Conservation (phyloP, 1,139 yeast species). For the Nakaseomyces sp. region DNA sequence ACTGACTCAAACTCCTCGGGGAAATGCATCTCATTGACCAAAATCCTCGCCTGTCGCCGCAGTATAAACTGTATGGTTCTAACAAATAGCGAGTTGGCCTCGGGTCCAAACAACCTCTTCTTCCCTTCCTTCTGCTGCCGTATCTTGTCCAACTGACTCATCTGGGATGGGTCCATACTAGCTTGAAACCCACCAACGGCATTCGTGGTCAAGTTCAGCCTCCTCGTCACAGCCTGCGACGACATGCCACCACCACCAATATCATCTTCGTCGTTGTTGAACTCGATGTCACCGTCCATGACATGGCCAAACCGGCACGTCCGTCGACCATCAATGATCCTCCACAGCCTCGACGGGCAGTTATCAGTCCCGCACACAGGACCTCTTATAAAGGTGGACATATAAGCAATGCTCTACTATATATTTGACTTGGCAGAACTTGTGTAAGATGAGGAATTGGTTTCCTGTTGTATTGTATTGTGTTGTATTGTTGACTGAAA, state of each 20-base stretch:
- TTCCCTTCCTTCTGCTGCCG: slow-evolving; percentile 17
- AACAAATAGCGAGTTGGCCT: slow-evolving; percentile 41
- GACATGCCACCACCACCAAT: slow-evolving; percentile 32
- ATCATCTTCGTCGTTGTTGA: slow-evolving; percentile 66
- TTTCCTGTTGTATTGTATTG: no score
- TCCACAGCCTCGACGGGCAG: slow-evolving; percentile 72
- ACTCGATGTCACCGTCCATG: slow-evolving; percentile 68
- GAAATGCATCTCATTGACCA: slow-evolving; percentile 31
- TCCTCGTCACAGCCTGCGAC: slow-evolving; percentile 38
- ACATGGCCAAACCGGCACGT: slow-evolving; percentile 91
- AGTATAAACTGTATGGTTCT: slow-evolving; percentile 50
- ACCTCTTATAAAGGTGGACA: slow-evolving; percentile 44
- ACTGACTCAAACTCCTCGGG: slow-evolving; percentile 35
- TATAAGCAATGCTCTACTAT: no score
- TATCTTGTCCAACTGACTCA: slow-evolving; percentile 16
- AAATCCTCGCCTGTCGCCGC: slow-evolving; percentile 39
- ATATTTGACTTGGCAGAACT: neutral
- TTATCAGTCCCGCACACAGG: slow-evolving; percentile 83
- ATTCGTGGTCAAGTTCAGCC: slow-evolving; percentile 42
- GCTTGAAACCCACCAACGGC: slow-evolving; percentile 28
- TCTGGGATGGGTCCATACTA: slow-evolving; percentile 16
- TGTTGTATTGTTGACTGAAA: neutral
- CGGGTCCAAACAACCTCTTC: slow-evolving; percentile 42
- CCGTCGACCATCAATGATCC: slow-evolving; percentile 61
- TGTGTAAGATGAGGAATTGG: neutral